Conservation (phyloP, 2,329 filamentous ascomycete species). For the Aspergillus piperis region DNA sequence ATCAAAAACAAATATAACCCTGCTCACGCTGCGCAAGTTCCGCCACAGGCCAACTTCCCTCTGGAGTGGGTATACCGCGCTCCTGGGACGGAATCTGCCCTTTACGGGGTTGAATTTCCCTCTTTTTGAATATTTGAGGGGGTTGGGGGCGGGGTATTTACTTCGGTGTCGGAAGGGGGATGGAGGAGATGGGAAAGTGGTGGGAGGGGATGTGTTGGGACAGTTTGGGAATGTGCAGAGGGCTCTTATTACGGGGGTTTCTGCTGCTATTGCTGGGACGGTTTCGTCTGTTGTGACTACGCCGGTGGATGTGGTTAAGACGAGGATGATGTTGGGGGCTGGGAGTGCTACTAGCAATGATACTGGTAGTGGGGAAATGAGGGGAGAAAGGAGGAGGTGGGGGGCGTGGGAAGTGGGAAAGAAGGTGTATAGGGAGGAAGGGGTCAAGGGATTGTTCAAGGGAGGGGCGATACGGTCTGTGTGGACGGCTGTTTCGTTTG, state of each 20-base stretch:
- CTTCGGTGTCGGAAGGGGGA: conserved; percentile 29
- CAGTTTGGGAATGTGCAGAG: conserved; percentile 54
- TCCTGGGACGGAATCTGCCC: conserved; percentile 79
- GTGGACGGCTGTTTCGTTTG: conserved; percentile 82
- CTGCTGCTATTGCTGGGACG: conserved; percentile 72
- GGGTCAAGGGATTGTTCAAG: conserved; percentile 70
- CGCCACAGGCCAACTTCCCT: conserved; percentile 56
- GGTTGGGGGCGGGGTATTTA: conserved; percentile 46
- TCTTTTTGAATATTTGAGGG: conserved; percentile 73
- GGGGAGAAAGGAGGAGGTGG: conserved; percentile 9
- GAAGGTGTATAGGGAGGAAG: conserved; percentile 67
- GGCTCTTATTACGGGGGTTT: conserved; percentile 69
- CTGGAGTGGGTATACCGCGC: conserved; percentile 74
- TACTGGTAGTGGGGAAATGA: conserved; percentile 17
- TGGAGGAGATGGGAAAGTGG: background rate
- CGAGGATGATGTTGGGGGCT: conserved; percentile 73
- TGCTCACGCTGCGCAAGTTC: conserved; percentile 61
- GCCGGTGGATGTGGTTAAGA: conserved; percentile 87
- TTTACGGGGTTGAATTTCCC: conserved; percentile 90
- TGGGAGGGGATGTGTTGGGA: conserved; percentile 38
- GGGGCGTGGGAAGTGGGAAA: conserved; percentile 55
- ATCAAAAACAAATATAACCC: conserved; percentile 47
- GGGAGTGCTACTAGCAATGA: conserved; percentile 44
- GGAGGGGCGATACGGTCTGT: conserved; percentile 71
- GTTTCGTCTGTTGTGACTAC: conserved; percentile 81